Evolutionary conservation across 2,329 filamentous ascomycete genomes (phyloP).

Genomic region (Colletotrichum gloeosporioides): DNA sequence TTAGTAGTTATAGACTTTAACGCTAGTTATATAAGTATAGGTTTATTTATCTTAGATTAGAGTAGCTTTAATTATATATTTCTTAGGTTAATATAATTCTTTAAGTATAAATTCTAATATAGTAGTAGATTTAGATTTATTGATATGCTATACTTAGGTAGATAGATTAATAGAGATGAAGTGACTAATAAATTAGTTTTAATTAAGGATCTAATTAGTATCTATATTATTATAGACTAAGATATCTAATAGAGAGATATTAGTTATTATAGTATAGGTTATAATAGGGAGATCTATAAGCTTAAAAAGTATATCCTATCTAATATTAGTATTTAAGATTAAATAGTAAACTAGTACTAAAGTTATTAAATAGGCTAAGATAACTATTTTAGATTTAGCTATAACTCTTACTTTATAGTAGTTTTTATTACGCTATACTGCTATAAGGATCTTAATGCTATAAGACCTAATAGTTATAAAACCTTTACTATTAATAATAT

Average conservation of each 20-base stretch:
- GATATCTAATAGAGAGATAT: not conserved
- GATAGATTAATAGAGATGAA: not conserved
- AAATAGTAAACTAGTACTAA: not conserved
- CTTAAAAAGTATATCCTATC: not conserved
- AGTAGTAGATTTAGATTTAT: not conserved
- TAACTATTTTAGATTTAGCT: not conserved
- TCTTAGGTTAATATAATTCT: not conserved
- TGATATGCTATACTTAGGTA: not conserved
- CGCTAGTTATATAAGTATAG: too few species aligned
- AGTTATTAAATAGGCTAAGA: not conserved
- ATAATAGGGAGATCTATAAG: not conserved
- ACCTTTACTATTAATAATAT: not conserved
- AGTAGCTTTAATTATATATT: not conserved
- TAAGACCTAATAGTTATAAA: not conserved
- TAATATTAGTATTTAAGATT: not conserved
- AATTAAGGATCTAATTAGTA: not conserved
- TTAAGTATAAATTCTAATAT: not conserved
- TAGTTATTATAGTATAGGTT: not conserved
- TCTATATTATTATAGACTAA: not conserved
- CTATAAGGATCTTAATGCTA: not conserved
- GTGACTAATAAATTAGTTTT: not conserved
- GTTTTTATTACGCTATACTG: not conserved
- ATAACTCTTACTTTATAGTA: not conserved
- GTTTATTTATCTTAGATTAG: too few species aligned
- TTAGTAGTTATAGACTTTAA: too few species aligned